phyloP scores from a whole-genome alignment of 129 eudicot genomes.

The Flaveria sonorensis region DNA sequence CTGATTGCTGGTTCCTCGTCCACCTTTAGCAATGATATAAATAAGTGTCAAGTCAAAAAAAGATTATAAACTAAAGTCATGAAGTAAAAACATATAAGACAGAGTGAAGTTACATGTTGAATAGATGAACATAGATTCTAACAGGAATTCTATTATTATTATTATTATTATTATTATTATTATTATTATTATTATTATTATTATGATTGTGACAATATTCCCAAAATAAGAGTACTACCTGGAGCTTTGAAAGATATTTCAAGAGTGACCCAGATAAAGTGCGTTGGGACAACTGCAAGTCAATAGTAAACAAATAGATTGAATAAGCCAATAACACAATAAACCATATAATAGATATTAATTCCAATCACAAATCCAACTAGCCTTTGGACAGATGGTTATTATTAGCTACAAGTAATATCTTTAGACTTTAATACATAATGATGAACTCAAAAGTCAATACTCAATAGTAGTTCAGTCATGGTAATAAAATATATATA shows the following conservation, averaged over 20 bases:
- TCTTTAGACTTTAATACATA: neutral
- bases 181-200: slow-evolving; percentile 5
- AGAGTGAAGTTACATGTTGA: neutral
- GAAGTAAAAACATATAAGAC: neutral
- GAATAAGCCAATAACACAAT: slow-evolving; percentile 4
- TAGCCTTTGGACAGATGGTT: neutral
- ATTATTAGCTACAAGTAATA: neutral
- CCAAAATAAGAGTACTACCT: slow-evolving; percentile 49
- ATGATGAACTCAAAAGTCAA: neutral
- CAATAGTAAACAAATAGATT: slow-evolving; percentile 26
- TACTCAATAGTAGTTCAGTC: neutral
- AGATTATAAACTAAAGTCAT: neutral
- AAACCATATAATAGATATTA: neutral
- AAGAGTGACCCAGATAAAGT: slow-evolving; percentile 83
- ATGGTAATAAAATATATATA: slow-evolving; percentile 6
- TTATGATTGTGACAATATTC: neutral
- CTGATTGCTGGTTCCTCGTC: slow-evolving; percentile 98
- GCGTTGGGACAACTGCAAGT: slow-evolving; percentile 89
- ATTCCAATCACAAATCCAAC: neutral
- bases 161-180: no score
- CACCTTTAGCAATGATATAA: slow-evolving; percentile 49
- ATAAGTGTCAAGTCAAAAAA: neutral
- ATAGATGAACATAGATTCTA: slow-evolving; percentile 15
- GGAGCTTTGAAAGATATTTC: slow-evolving; percentile 96
- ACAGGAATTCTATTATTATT: slow-evolving; percentile 16